phyloP scores from a whole-genome alignment of 495 filamentous ascomycete genomes.

The Aspergillus heteromorphus region DNA sequence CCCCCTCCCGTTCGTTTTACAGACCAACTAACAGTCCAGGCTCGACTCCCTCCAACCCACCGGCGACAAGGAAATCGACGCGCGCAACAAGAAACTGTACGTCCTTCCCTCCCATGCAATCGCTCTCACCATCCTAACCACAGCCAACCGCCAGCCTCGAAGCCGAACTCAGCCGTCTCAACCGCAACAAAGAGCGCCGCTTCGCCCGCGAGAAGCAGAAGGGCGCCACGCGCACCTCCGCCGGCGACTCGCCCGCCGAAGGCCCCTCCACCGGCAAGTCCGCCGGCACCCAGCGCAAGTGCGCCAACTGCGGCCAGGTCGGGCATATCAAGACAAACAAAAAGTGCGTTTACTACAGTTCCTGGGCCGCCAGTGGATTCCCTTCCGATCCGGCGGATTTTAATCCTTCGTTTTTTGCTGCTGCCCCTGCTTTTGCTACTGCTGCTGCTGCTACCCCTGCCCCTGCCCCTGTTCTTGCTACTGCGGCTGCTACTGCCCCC shows the following conservation, averaged over 20 bases:
- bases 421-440: no score
- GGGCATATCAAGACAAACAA: conserved; percentile 99
- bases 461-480: no score
- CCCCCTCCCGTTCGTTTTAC: conserved; percentile 15
- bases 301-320: conserved; percentile 90
- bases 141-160: conserved; percentile 48
- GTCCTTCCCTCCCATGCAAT: conserved; percentile 10
- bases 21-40: conserved; percentile 20
- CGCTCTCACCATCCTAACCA: neutral
- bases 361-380: neutral
- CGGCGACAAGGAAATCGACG: conserved; percentile 67
- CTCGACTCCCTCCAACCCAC: conserved; percentile 62
- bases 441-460: no score
- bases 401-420: conserved; percentile 2
- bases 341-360: conserved; percentile 54
- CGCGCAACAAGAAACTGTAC: conserved; percentile 51
- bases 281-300: conserved; percentile 79
- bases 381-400: conserved; percentile 9
- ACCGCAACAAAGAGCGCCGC: conserved; percentile 86
- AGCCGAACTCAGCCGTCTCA: conserved; percentile 71
- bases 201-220: conserved; percentile 90
- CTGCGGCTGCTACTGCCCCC: no score
- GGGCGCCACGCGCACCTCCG: conserved; percentile 40
- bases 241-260: conserved; percentile 37
- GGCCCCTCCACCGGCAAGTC: conserved; percentile 45